Conservation (phyloP, 106 monocot species). For the Phalaenopsis aphrodite region DNA sequence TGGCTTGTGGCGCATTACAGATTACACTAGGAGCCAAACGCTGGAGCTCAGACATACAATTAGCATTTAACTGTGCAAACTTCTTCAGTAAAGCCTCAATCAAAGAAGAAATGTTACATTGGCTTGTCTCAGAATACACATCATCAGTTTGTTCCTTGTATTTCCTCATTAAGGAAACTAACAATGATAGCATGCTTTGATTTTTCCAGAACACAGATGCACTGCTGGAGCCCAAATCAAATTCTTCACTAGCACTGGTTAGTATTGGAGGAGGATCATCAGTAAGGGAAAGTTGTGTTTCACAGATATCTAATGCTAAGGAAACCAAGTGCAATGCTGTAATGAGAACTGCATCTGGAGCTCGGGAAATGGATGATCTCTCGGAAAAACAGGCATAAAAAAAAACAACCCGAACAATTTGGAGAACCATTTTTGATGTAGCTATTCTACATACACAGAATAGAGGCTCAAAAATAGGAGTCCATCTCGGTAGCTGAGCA, state of each 20-base stretch:
- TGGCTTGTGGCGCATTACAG: constrained; percentile 14
- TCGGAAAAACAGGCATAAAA: constrained; percentile 67
- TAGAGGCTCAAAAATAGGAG: constrained; percentile 51
- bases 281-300: constrained; percentile 10
- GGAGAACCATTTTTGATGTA: constrained; percentile 47
- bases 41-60: constrained; percentile 48
- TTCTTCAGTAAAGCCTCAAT: constrained; percentile 68
- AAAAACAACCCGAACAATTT: constrained; percentile 58
- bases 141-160: constrained; percentile 48
- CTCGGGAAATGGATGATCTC: constrained; percentile 37
- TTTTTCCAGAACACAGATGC: constrained; percentile 27
- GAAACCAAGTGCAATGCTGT: constrained; percentile 76
- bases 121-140: constrained; percentile 34
- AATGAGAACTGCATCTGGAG: constrained; percentile 81
- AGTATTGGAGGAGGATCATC: constrained; percentile 37
- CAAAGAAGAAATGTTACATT: constrained; percentile 47
- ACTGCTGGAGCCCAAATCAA: constrained; percentile 17
- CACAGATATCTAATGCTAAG: constrained; percentile 77
- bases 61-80: constrained; percentile 50
- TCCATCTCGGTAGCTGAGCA: constrained; percentile 77
- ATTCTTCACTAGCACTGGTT: constrained; percentile 44
- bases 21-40: constrained; percentile 56
- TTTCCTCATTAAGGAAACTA: constrained; percentile 61
- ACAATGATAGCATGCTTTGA: constrained; percentile 65
- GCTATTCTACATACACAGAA: constrained; percentile 51